Conservation (phyloP, 2,329 filamentous ascomycete genomes). For the Phyllosticta paracitricarpa region DNA sequence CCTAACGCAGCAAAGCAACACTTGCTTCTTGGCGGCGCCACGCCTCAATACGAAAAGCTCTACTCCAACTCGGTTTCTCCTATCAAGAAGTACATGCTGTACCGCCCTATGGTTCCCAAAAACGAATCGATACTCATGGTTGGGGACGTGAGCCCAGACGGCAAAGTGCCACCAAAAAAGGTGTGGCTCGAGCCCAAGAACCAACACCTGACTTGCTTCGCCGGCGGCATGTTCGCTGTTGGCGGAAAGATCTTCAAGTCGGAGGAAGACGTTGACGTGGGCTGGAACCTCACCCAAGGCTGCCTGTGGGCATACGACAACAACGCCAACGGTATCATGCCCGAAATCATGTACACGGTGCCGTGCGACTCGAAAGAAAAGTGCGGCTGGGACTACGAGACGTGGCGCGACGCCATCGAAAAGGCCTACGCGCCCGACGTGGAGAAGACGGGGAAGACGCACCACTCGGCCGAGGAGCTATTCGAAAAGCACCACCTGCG, state of each 20-base stretch:
- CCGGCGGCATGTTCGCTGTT: slow-evolving; percentile 53
- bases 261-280: slow-evolving; percentile 44
- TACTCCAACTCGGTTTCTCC: slow-evolving; percentile 43
- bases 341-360: slow-evolving; percentile 45
- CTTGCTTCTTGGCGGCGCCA: slow-evolving; percentile 30
- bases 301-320: slow-evolving; percentile 54
- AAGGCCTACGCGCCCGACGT: slow-evolving; percentile 28
- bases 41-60: slow-evolving; percentile 40
- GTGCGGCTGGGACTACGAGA: slow-evolving; percentile 46
- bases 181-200: slow-evolving; percentile 10
- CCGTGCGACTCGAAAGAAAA: slow-evolving; percentile 33
- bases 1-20: slow-evolving; percentile 31
- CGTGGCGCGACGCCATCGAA: slow-evolving; percentile 45
- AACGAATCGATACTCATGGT: slow-evolving; percentile 20
- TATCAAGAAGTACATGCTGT: slow-evolving; percentile 39
- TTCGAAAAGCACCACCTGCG: not conserved
- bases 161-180: slow-evolving; percentile 13
- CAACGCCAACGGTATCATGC: slow-evolving; percentile 50
- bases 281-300: slow-evolving; percentile 47
- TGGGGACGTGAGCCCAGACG: slow-evolving; percentile 23
- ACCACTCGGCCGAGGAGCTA: not conserved
- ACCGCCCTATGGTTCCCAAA: slow-evolving; percentile 33
- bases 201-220: slow-evolving; percentile 45
- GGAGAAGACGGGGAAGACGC: not conserved
- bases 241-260: slow-evolving; percentile 48